These are phyloP conservation scores for Fusarium tupiense DNA, from an alignment of 2,329 filamentous ascomycete species.

Conservation along the genomic window DNA sequence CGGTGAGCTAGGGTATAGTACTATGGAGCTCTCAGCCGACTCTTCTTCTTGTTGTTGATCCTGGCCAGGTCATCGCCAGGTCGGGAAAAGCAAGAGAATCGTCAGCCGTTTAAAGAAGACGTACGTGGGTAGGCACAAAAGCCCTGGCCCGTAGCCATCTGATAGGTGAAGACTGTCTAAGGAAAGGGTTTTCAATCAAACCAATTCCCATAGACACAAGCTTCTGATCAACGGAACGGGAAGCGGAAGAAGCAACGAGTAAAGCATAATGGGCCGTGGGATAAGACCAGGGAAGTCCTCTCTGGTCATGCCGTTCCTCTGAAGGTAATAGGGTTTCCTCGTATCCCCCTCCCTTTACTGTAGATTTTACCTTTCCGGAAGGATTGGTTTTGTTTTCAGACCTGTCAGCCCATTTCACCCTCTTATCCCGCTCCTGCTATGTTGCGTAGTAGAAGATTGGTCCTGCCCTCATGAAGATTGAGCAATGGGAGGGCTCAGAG, in stretches of 20 bases:
- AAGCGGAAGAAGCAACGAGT: slow-evolving; percentile 32
- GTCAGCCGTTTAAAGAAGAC: slow-evolving; percentile 35
- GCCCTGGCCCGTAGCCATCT: slow-evolving; percentile 30
- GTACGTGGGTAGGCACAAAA: slow-evolving; percentile 21
- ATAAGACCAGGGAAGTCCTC: slow-evolving; percentile 24
- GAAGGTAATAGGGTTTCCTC: slow-evolving; percentile 22
- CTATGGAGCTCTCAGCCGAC: slow-evolving; percentile 40
- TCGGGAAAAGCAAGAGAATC: slow-evolving; percentile 38
- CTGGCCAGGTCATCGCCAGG: slow-evolving; percentile 34
- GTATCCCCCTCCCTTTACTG: slow-evolving; percentile 5
- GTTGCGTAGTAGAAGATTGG: neutral
- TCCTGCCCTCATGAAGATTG: slow-evolving; percentile 20
- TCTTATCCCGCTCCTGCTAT: slow-evolving; percentile 5
- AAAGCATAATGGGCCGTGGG: slow-evolving; percentile 6
- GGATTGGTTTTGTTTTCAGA: neutral
- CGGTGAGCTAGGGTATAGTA: slow-evolving; percentile 35
- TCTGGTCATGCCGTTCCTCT: slow-evolving; percentile 10
- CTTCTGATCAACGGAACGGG: slow-evolving; percentile 29
- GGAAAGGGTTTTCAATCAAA: slow-evolving; percentile 12
- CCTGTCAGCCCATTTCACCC: slow-evolving; percentile 12
- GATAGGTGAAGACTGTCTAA: slow-evolving; percentile 31
- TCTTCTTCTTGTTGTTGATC: slow-evolving; percentile 37
- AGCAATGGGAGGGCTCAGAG: slow-evolving; percentile 27
- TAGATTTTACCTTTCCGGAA: slow-evolving; percentile 8
- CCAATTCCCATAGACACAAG: slow-evolving; percentile 8